Base-by-base conservation (phyloP, 257 asterid species). In the Verbascum thapsus region DNA sequence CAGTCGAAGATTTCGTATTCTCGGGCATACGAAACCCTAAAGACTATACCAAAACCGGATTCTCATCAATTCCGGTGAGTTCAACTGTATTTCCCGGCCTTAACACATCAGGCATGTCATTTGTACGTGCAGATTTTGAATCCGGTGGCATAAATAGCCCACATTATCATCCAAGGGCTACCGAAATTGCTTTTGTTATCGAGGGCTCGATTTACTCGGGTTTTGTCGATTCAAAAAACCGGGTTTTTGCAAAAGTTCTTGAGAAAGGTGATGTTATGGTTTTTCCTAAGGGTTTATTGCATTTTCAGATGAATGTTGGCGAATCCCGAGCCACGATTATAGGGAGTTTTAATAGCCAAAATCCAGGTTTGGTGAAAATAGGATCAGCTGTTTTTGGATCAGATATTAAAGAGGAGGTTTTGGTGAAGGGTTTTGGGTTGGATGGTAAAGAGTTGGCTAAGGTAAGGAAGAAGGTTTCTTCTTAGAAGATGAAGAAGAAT, bases 181-280 rank as follows among this genome's bases (percentile, higher is more conserved):
- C 95, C 0, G 95, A 86, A 71, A 71, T 82, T 12, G 89, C 83
- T 5, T 84, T 81, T 37, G 94, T 89, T 72, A 42, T 87, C 42
- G 88, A 89, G 30, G 97, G 95, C 4, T 81, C 49, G 75, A 54
- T 89, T 8, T 86, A 89, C 54, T 79, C 95, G 0, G 97, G 97
- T 5, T 90, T 87, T 53, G 85, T 90, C 11, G 95, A 90, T 53
- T 76, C 97, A 13, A 54, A 52, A 37, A 83, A 81, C 66, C 55
- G 76, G 3, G 86, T 90, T 6, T 85, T 83, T 34, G 91, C 91
- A 0, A 83, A 75, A 61, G 91, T 85, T 30, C 34, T 88, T 17
- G 96, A 82, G 81, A 81, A 78, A 23, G 95, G 94, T 10, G 94
- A 87, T 34, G 95, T 89, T 0, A 87, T 89, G 94, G 91, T 89